Percentiles rank a stretch among this genome's conserved stretches.
phyloP scores from a whole-genome alignment of 768 basidiomycete genomes.

The Mrakia gelida region DNA sequence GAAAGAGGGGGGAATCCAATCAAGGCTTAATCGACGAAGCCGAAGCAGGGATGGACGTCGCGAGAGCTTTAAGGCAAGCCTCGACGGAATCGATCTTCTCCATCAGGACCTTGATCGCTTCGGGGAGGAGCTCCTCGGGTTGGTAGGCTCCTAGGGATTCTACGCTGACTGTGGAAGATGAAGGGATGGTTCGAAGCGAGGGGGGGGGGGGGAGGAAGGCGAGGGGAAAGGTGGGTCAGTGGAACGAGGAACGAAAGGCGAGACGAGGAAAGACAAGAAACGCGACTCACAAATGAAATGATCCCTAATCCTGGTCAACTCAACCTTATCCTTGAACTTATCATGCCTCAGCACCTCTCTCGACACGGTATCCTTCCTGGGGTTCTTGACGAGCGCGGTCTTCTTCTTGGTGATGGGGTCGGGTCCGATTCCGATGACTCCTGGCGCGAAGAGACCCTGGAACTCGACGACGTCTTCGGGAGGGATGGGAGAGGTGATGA shows the following conservation, averaged over 20 bases:
- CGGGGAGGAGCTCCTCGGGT: slow-evolving; percentile 75
- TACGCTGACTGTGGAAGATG: slow-evolving; percentile 61
- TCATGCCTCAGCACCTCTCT: slow-evolving; percentile 87
- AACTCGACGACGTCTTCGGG: slow-evolving; percentile 74
- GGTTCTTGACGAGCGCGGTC: slow-evolving; percentile 53
- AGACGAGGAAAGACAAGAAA: not conserved
- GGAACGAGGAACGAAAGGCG: not conserved
- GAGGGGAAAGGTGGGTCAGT: too few species aligned
- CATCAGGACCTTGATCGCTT: slow-evolving; percentile 75
- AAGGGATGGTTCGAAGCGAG: too few species aligned
- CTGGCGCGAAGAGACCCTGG: slow-evolving; percentile 75
- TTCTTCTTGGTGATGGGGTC: slow-evolving; percentile 46
- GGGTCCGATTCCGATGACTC: slow-evolving; percentile 46
- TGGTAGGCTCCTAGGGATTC: slow-evolving; percentile 87
- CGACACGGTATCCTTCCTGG: slow-evolving; percentile 79
- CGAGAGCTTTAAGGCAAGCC: slow-evolving; percentile 24
- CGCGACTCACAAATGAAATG: slow-evolving; percentile 77
- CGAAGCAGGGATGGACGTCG: not conserved
- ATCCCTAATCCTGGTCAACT: slow-evolving; percentile 80
- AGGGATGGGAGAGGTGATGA: slow-evolving; percentile 67
- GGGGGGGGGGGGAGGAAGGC: too few species aligned
- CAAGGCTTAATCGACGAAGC: not conserved
- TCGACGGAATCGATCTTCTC: slow-evolving; percentile 57
- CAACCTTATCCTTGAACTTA: slow-evolving; percentile 78
- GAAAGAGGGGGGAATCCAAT: not conserved